Evolutionary conservation across 2,329 filamentous ascomycete species (phyloP).

Genomic region (Fusarium odoratissimum): DNA sequence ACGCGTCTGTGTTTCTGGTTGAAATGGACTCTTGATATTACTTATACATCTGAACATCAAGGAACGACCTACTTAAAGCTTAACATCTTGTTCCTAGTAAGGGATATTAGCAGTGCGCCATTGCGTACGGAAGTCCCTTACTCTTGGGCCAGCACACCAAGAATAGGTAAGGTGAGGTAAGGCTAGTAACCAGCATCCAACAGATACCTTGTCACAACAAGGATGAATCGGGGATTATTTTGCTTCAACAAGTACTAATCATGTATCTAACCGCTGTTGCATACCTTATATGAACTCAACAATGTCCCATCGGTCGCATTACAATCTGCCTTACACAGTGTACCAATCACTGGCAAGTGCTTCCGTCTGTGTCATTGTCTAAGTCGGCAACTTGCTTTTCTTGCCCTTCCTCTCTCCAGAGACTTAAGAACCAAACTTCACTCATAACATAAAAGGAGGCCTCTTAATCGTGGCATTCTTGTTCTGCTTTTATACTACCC

Average conservation of each 20-base stretch:
- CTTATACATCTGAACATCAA: not conserved
- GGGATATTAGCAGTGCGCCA: not conserved
- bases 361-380: not conserved
- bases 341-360: slow-evolving; percentile 2
- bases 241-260: not conserved
- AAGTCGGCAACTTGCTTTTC: not conserved
- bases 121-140: not conserved
- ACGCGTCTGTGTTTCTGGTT: not conserved
- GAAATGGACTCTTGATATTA: not conserved
- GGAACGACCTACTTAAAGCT: not conserved
- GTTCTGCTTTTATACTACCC: not conserved
- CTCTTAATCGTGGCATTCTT: not conserved
- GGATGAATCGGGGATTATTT: not conserved
- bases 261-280: not conserved
- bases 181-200: not conserved
- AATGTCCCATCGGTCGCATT: not conserved
- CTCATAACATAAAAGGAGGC: slow-evolving; percentile 4
- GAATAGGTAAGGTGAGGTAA: not conserved
- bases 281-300: not conserved
- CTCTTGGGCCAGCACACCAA: not conserved
- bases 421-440: not conserved
- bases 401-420: not conserved
- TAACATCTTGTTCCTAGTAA: not conserved
- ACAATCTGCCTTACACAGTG: not conserved
- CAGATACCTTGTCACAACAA: not conserved